phyloP scores from a whole-genome alignment of 148 eudicot species.

The Rhododendron ferrugineum region DNA sequence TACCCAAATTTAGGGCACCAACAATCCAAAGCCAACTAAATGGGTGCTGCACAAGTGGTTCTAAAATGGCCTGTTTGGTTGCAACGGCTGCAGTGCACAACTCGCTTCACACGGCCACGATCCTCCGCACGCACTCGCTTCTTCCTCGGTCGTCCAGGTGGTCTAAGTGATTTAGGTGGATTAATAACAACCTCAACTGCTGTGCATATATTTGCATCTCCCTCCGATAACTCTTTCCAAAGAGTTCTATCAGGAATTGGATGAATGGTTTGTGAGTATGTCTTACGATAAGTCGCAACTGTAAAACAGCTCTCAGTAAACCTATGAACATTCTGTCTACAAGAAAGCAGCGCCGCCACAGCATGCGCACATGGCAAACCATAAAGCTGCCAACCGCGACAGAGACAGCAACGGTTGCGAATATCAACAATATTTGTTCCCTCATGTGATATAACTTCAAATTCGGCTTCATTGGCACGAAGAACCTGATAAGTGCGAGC shows the following conservation, averaged over 20 bases:
- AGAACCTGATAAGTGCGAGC: slow-evolving; percentile 48
- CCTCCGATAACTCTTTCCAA: slow-evolving; percentile 42
- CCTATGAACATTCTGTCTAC: slow-evolving; percentile 50
- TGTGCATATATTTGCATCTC: slow-evolving; percentile 18
- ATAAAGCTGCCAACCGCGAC: slow-evolving; percentile 51
- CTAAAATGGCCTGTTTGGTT: slow-evolving; percentile 70
- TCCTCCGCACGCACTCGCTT: slow-evolving; percentile 53
- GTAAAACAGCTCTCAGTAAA: slow-evolving; percentile 60
- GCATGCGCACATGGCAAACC: slow-evolving; percentile 67
- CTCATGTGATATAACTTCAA: slow-evolving; percentile 49
- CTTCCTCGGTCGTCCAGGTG: slow-evolving; percentile 59
- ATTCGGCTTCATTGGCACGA: slow-evolving; percentile 56
- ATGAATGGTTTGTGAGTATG: slow-evolving; percentile 52
- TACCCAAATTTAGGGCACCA: neutral
- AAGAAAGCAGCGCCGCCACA: slow-evolving; percentile 45
- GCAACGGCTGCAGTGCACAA: slow-evolving; percentile 67
- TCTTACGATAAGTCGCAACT: slow-evolving; percentile 44
- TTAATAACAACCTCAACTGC: slow-evolving; percentile 27
- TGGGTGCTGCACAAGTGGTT: slow-evolving; percentile 54
- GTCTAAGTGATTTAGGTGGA: slow-evolving; percentile 55
- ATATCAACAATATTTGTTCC: slow-evolving; percentile 50
- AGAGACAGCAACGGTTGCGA: slow-evolving; percentile 43
- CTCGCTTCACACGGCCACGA: slow-evolving; percentile 46
- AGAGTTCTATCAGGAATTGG: slow-evolving; percentile 48
- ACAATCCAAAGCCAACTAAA: slow-evolving; percentile 7